phyloP scores from a whole-genome alignment of 805 yeast species.

The Lachancea thermotolerans region DNA sequence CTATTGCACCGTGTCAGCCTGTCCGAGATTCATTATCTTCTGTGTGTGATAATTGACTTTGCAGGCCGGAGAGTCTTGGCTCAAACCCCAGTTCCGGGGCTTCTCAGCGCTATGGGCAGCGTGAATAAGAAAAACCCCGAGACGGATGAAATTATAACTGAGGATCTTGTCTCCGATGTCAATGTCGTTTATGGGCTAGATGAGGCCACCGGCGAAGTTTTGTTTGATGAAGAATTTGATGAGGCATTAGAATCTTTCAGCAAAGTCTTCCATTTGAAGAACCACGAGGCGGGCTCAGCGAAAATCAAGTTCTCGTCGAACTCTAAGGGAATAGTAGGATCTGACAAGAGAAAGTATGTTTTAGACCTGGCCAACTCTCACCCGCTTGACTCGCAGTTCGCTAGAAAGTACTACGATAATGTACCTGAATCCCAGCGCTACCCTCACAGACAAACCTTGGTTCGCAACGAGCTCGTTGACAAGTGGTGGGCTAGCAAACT shows the following conservation, averaged over 20 bases:
- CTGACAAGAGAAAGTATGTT: constrained; percentile 77
- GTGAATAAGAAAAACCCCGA: constrained; percentile 36
- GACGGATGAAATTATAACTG: constrained; percentile 35
- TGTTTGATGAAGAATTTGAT: constrained; percentile 46
- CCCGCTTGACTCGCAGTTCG: constrained; percentile 76
- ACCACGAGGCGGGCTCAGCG: constrained; percentile 47
- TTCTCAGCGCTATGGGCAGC: constrained; percentile 36
- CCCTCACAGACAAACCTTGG: constrained; percentile 72
- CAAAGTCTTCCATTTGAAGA: constrained; percentile 69
- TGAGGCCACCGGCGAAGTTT: constrained; percentile 48
- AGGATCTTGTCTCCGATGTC: constrained; percentile 32
- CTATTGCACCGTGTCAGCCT: constrained; percentile 60
- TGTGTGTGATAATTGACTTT: constrained; percentile 84
- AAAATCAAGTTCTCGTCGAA: constrained; percentile 65
- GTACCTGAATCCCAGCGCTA: constrained; percentile 45
- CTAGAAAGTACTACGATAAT: constrained; percentile 46
- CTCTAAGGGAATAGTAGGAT: constrained; percentile 78
- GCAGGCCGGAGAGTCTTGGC: constrained; percentile 83
- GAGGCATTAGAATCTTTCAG: constrained; percentile 53
- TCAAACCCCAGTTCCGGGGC: constrained; percentile 95
- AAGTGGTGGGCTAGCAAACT: constrained; percentile 80
- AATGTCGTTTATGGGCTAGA: constrained; percentile 71
- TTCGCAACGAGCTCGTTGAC: constrained; percentile 84
- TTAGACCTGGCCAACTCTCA: constrained; percentile 79
- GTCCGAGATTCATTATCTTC: constrained; percentile 57